Evolutionary conservation across 768 basidiomycete genomes (phyloP).

Genomic region (Termitomyces heimii): DNA sequence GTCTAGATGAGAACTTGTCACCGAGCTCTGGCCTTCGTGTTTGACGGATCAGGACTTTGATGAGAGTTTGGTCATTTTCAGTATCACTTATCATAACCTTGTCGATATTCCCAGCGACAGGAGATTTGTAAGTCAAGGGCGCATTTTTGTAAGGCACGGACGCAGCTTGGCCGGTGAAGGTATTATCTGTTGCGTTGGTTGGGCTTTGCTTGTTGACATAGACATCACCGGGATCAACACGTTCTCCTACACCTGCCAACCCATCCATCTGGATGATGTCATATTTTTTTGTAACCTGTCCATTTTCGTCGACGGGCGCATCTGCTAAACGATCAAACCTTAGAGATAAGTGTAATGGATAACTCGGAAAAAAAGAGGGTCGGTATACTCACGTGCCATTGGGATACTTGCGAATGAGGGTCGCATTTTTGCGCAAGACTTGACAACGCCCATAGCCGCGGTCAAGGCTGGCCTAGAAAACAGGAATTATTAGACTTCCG

Average conservation of each 20-base stretch:
- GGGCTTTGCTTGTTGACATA: slow-evolving; percentile 98
- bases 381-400: slow-evolving; percentile 81
- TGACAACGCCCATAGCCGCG: slow-evolving; percentile 97
- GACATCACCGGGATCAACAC: slow-evolving; percentile 88
- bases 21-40: slow-evolving; percentile 95
- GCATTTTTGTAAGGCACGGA: slow-evolving; percentile 87
- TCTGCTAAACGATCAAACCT: slow-evolving; percentile 95
- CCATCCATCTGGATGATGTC: slow-evolving; percentile 91
- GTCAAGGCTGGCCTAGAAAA: slow-evolving; percentile 80
- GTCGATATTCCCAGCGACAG: slow-evolving; percentile 91
- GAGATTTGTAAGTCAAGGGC: slow-evolving; percentile 90
- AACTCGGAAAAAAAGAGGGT: neutral
- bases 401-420: slow-evolving; percentile 91
- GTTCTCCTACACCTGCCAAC: slow-evolving; percentile 90
- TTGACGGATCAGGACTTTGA: slow-evolving; percentile 97
- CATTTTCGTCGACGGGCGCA: slow-evolving; percentile 81
- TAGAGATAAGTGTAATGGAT: neutral
- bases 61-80: slow-evolving; percentile 91
- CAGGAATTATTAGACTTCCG: slow-evolving; percentile 7
- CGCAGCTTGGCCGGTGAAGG: slow-evolving; percentile 77
- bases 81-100: slow-evolving; percentile 97
- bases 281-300: slow-evolving; percentile 75
- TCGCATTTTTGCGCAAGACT: slow-evolving; percentile 92
- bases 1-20: slow-evolving; percentile 97
- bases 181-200: slow-evolving; percentile 88